Conservation (phyloP, 805 yeast species). For the Candida silvicultrix region DNA sequence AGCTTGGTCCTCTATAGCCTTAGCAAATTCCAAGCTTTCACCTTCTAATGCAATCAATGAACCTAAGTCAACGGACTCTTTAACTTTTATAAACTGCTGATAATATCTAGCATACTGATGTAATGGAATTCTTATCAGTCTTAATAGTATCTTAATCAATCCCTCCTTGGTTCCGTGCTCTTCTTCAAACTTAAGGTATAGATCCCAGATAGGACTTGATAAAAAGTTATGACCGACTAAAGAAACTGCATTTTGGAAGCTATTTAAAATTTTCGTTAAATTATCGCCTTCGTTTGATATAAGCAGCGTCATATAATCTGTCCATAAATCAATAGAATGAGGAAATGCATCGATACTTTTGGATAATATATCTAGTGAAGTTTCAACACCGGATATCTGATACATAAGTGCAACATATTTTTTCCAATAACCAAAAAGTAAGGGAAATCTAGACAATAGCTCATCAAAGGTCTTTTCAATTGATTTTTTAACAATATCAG, state of each 20-base stretch:
- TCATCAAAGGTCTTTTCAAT: conserved; percentile 32
- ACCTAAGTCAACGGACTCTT: conserved; percentile 10
- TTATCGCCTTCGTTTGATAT: conserved; percentile 32
- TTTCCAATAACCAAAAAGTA: conserved; percentile 58
- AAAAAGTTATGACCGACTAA: conserved; percentile 66
- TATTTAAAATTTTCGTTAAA: conserved; percentile 26
- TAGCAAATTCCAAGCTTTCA: conserved; percentile 17
- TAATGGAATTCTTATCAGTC: conserved; percentile 55
- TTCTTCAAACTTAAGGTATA: conserved; percentile 57
- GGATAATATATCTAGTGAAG: conserved; percentile 38
- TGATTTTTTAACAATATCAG: conserved; percentile 21
- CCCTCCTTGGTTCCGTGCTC: conserved; percentile 29
- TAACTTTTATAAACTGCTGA: conserved; percentile 36
- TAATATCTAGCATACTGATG: conserved; percentile 83
- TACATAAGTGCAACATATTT: conserved; percentile 48
- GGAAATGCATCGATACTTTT: conserved; percentile 46
- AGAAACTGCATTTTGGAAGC: conserved; percentile 43
- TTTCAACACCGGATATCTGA: conserved; percentile 47
- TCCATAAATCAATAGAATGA: conserved; percentile 60
- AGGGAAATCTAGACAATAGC: conserved; percentile 50
- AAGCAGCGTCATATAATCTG: conserved; percentile 53
- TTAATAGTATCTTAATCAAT: conserved; percentile 34
- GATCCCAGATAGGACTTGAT: conserved; percentile 81
- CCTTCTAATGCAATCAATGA: conserved; percentile 9
- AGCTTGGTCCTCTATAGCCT: conserved; percentile 10